A percentile compares a stretch with the other conserved stretches of the same genome.
These are phyloP conservation scores for Isoetes engelmannii DNA, from an alignment of 83 land plant species.

Conservation along the genomic window DNA sequence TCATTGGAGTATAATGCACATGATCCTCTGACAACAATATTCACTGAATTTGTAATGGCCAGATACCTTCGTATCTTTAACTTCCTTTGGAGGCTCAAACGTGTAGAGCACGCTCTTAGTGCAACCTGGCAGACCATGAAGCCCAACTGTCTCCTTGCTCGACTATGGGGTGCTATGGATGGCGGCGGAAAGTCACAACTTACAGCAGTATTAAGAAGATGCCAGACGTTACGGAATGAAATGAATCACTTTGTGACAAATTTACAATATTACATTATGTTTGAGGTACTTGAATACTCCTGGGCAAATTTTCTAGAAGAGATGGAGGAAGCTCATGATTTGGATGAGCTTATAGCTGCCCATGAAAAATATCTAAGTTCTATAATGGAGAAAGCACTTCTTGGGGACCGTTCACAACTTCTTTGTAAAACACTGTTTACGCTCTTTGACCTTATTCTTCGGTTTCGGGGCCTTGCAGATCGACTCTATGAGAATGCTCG, in stretches of 20 bases:
- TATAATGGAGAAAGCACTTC: conserved; percentile 87
- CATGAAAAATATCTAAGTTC: conserved; percentile 93
- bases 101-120: conserved; percentile 96
- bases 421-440: conserved; percentile 65
- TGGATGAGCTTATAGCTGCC: conserved; percentile 87
- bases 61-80: conserved; percentile 87
- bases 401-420: conserved; percentile 75
- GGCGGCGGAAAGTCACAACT: conserved; percentile 54
- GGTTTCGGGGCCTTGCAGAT: conserved; percentile 79
- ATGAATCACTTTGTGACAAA: conserved; percentile 99
- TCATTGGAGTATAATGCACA: conserved; percentile 86
- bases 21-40: conserved; percentile 84
- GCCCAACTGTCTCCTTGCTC: conserved; percentile 75
- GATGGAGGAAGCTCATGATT: conserved; percentile 86
- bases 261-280: conserved; percentile 98
- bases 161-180: conserved; percentile 48
- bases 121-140: conserved; percentile 97
- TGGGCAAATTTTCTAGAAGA: conserved; percentile 88
- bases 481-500: conserved; percentile 75
- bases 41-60: conserved; percentile 87
- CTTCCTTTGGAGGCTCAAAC: conserved; percentile 95
- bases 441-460: conserved; percentile 81
- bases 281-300: conserved; percentile 96
- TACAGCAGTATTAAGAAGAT: conserved; percentile 57
- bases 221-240: conserved; percentile 92